A percentile compares a stretch with the other conserved stretches of the same genome.
Conservation (phyloP, 352 stramenopile species). For the Phytophthora lateralis region DNA sequence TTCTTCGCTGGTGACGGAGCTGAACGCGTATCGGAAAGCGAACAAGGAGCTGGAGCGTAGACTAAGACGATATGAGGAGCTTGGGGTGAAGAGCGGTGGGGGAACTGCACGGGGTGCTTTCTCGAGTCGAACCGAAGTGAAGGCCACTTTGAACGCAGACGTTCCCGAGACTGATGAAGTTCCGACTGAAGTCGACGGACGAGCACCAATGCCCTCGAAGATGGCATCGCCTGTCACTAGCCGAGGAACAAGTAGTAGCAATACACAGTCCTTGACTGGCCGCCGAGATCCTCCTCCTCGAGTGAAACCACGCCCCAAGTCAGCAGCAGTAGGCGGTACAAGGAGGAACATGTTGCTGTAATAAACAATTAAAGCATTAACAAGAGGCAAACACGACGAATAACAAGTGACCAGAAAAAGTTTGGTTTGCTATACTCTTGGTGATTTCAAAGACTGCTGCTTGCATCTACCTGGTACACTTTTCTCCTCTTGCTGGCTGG, state of each 20-base stretch:
- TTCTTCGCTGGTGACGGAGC: constrained; percentile 58
- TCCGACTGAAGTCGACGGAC: constrained; percentile 22
- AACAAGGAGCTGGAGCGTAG: constrained; percentile 75
- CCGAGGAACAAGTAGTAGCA: constrained; percentile 6
- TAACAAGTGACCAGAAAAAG: background rate
- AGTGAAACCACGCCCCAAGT: constrained; percentile 31
- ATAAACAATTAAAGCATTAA: background rate
- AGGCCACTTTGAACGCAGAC: constrained; percentile 1
- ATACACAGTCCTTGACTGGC: constrained; percentile 12
- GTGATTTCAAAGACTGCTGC: background rate
- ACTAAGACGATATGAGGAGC: constrained; percentile 31
- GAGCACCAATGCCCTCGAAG: background rate
- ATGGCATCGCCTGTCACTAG: constrained; percentile 1
- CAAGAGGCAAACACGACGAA: background rate
- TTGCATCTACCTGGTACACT: background rate
- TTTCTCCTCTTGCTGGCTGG: constrained; percentile 2
- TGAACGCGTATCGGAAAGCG: constrained; percentile 61
- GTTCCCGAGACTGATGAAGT: constrained; percentile 27
- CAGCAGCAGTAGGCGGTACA: constrained; percentile 22
- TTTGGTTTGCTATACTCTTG: background rate
- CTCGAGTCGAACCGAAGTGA: constrained; percentile 7
- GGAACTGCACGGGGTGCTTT: constrained; percentile 4
- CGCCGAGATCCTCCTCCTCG: constrained; percentile 1
- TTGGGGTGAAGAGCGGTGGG: constrained; percentile 2
- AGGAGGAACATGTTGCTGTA: constrained; percentile 13